Base-by-base conservation (phyloP, 139 green algal species). In the Bryopsis sp. region DNA sequence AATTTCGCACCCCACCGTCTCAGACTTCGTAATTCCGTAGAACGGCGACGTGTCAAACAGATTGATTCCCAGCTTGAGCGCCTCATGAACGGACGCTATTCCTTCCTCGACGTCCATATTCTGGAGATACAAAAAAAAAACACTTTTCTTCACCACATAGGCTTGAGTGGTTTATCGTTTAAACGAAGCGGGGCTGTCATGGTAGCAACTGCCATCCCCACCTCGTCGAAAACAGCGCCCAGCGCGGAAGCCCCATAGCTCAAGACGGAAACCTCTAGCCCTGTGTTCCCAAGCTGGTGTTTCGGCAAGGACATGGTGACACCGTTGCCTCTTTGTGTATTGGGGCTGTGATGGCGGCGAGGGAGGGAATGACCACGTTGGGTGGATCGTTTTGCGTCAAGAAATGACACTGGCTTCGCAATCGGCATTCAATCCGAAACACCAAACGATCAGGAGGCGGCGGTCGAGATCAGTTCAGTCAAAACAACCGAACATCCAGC, bases 21-120 rank as follows among this genome's bases (percentile, higher is more conserved):
- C 92, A 2, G 84, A 89, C 33, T 84, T 86, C 0, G 82, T 91
- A 26, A 63, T 33, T 5, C 92, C 93, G 72, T 98, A 98, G 63
- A 88, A 97, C 0, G 92, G 93, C 0, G 89, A 96, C 0, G 92
- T 96, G 76, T 98, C 92, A 48, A 97, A 96, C 19, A 93, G 89
- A 72, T 97, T 98, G 74, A 98, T 90, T 66, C 92, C 92, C 2
- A 80, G 69, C 0, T 72, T 48, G 50, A 95, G 88, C 0, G 93
- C 92, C 29, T 84, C 79, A 32, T 91, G 84, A 11, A 98, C 92
- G 2, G 88, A 74, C 8, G 38, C 47, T 1, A 86, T 76, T 32
- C 70, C 70, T 19, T 86, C 79, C 2, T 77, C 78, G 43, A 93
- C 84, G 32, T 88, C 68, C 7, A 96, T 75, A 2, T 78, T 80